These are phyloP conservation scores for Multifurca ochricompacta DNA, from an alignment of 768 basidiomycete genomes.

Conservation along the genomic window DNA sequence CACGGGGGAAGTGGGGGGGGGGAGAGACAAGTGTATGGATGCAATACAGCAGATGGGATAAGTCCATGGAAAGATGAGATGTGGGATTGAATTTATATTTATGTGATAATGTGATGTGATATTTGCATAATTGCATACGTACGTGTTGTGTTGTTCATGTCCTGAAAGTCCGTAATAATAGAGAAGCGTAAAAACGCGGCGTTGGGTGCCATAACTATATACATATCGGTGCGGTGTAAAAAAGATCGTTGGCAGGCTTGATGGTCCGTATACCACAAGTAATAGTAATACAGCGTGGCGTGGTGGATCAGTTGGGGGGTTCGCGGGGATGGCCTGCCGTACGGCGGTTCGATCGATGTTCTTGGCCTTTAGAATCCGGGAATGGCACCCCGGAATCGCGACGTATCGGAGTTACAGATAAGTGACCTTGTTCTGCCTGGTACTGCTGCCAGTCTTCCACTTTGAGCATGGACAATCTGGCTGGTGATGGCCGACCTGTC, in stretches of 20 bases:
- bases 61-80: slow-evolving; percentile 12
- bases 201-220: slow-evolving; percentile 15
- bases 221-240: slow-evolving; percentile 11
- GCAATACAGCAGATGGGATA: background rate
- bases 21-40: slow-evolving; percentile 2
- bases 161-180: slow-evolving; percentile 10
- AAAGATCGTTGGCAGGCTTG: slow-evolving; percentile 1
- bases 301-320: slow-evolving; percentile 29
- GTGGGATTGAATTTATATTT: too few species aligned
- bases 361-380: slow-evolving; percentile 36
- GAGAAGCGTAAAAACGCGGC: slow-evolving; percentile 10
- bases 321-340: slow-evolving; percentile 32
- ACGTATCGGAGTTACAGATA: slow-evolving; percentile 17
- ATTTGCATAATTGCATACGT: slow-evolving; percentile 6
- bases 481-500: slow-evolving; percentile 36
- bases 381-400: slow-evolving; percentile 46
- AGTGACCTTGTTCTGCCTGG: slow-evolving; percentile 41
- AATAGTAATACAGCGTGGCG: too few species aligned
- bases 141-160: slow-evolving; percentile 11
- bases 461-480: slow-evolving; percentile 65
- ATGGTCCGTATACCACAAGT: background rate
- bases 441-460: slow-evolving; percentile 81
- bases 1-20: background rate
- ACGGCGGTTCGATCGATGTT: slow-evolving; percentile 27
- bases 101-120: slow-evolving; percentile 12